Evolutionary conservation across 2,329 filamentous ascomycete genomes (phyloP).

Genomic region (Coniochaeta pulveracea): DNA sequence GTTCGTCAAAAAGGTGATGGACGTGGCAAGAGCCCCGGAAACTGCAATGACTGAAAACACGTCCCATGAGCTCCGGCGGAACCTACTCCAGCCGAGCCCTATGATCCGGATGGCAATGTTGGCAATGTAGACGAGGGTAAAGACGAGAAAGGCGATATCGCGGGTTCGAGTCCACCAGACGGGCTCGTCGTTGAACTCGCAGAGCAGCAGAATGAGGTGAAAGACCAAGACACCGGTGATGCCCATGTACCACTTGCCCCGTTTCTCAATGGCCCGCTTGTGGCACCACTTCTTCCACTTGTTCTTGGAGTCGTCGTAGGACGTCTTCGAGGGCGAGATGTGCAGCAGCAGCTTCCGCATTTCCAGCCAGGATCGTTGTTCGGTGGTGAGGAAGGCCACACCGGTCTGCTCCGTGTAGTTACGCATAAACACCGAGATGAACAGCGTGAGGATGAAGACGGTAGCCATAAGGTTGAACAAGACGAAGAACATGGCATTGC

Average conservation of each 20-base stretch:
- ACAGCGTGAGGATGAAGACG: constrained; percentile 92
- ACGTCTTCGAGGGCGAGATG: constrained; percentile 88
- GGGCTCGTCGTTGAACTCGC: constrained; percentile 76
- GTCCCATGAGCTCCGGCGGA: constrained; percentile 91
- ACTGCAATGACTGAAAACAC: constrained; percentile 76
- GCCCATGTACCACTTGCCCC: constrained; percentile 77
- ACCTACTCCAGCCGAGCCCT: constrained; percentile 85
- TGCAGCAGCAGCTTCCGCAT: constrained; percentile 83
- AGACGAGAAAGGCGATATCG: constrained; percentile 66
- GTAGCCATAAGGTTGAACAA: constrained; percentile 93
- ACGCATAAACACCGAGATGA: constrained; percentile 98
- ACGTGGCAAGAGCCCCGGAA: constrained; percentile 68
- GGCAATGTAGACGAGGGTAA: constrained; percentile 70
- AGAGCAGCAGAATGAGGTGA: constrained; percentile 71
- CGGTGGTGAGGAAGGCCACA: constrained; percentile 87
- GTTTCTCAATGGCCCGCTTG: constrained; percentile 85
- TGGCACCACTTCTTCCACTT: constrained; percentile 92
- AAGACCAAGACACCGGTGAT: constrained; percentile 72
- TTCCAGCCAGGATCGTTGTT: constrained; percentile 95
- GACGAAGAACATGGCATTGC: constrained; percentile 89
- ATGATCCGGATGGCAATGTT: constrained; percentile 79
- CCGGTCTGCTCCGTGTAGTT: constrained; percentile 99
- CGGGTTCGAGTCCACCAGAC: constrained; percentile 58
- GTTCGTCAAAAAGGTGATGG: constrained; percentile 60
- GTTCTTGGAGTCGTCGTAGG: constrained; percentile 64